Conservation (phyloP, 2,329 filamentous ascomycete genomes). For the Sphaceloma murrayae region DNA sequence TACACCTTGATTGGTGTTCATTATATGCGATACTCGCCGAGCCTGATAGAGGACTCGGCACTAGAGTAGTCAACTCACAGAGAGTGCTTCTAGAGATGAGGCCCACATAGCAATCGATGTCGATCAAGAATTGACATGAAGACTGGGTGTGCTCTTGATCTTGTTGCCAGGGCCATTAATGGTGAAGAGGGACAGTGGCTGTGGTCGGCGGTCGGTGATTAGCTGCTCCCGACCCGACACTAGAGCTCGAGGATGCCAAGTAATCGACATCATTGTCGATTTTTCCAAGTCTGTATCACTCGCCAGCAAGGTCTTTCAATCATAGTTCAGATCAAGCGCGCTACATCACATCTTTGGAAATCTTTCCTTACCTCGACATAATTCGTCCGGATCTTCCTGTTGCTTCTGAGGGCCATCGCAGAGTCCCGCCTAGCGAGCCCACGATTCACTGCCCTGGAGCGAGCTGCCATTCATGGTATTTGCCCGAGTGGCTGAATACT, state of each 20-base stretch:
- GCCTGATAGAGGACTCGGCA: not conserved
- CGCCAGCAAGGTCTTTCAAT: not conserved
- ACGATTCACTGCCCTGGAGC: constrained; percentile 18
- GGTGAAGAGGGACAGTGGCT: no score
- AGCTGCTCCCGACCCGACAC: not conserved
- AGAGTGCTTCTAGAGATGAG: no score
- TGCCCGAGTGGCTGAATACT: constrained; percentile 41
- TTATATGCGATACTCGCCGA: not conserved
- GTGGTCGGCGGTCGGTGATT: constrained; percentile 7
- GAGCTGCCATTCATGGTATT: constrained; percentile 37
- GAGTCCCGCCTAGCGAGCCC: not conserved
- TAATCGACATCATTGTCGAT: constrained; percentile 8
- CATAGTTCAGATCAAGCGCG: not conserved
- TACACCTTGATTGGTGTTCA: constrained; percentile 8
- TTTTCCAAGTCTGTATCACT: no score
- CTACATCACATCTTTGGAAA: no score
- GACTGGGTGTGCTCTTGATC: not conserved
- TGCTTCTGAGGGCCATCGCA: no score
- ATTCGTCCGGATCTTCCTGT: no score
- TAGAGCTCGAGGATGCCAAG: constrained; percentile 1
- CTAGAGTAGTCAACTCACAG: not conserved
- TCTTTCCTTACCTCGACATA: no score
- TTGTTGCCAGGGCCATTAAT: no score
- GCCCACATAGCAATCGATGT: no score
- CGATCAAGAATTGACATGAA: no score